phyloP scores from a whole-genome alignment of 176 grass and related monocot species.

The Bothriochloa decipiens region DNA sequence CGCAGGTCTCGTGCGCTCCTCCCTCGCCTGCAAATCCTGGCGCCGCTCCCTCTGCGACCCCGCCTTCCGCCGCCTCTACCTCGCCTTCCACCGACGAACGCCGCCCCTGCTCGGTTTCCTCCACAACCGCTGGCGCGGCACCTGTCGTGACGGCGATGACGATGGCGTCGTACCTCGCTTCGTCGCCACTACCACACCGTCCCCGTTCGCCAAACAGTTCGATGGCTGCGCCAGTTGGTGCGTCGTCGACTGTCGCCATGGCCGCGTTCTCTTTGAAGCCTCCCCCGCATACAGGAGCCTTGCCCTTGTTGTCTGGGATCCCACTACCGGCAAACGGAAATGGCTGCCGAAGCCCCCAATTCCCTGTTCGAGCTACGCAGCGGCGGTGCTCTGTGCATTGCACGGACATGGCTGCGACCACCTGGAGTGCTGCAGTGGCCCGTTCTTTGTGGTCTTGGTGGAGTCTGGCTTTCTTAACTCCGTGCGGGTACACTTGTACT shows the following conservation, averaged over 20 bases:
- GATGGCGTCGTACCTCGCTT: not conserved
- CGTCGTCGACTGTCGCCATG: slow-evolving; percentile 21
- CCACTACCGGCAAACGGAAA: not conserved
- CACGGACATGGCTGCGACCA: not conserved
- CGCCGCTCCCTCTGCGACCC: not conserved
- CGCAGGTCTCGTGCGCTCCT: slow-evolving; percentile 13
- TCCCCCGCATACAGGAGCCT: not conserved
- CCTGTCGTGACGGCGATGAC: not conserved
- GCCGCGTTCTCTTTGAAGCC: not conserved
- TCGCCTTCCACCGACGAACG: not conserved
- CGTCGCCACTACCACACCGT: not conserved
- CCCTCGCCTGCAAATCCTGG: slow-evolving; percentile 33
- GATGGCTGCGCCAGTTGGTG: too few species aligned
- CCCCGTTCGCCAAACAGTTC: not conserved
- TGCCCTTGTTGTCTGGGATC: not conserved
- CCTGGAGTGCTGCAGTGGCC: not conserved
- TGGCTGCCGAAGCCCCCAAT: not conserved
- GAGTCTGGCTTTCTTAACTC: not conserved
- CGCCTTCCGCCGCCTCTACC: slow-evolving; percentile 25
- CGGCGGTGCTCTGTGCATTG: not conserved
- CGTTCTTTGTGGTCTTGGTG: slow-evolving; percentile 4
- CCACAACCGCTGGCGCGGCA: not conserved
- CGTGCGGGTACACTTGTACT: not conserved
- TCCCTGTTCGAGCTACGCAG: not conserved
- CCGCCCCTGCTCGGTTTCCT: slow-evolving; percentile 29